phyloP scores from a whole-genome alignment of 2,329 filamentous ascomycete species.

The Colletotrichum liriopes region DNA sequence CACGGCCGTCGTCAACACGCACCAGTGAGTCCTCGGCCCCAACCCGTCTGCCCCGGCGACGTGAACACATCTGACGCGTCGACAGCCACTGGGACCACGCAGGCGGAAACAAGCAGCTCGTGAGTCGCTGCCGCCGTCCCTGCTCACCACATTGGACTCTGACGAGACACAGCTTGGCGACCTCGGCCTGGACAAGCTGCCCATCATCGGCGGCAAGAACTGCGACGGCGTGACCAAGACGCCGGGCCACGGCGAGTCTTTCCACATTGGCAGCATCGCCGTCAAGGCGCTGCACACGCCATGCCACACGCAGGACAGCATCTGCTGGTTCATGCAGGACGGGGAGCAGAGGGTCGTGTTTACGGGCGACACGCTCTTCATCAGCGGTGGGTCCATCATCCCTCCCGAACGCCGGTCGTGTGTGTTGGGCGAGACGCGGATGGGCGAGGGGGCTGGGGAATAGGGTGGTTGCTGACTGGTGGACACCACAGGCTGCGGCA shows the following conservation, averaged over 20 bases:
- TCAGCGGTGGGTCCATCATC: conserved; percentile 75
- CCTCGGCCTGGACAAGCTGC: conserved; percentile 73
- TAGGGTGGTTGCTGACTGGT: background rate
- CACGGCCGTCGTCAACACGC: conserved; percentile 93
- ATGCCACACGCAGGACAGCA: conserved; percentile 98
- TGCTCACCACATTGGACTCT: background rate
- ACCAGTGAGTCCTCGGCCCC: conserved; percentile 82
- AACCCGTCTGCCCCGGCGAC: background rate
- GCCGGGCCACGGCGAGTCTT: conserved; percentile 81
- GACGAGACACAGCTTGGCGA: conserved; percentile 52
- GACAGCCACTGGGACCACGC: conserved; percentile 92
- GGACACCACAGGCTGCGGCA: conserved; percentile 80
- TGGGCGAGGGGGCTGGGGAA: background rate
- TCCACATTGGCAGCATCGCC: conserved; percentile 86
- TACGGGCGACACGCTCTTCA: conserved; percentile 96
- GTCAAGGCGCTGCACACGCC: conserved; percentile 94
- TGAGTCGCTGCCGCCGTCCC: conserved; percentile 56
- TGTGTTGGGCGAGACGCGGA: background rate
- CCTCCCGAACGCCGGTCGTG: background rate
- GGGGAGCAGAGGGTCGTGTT: conserved; percentile 84
- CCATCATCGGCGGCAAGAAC: conserved; percentile 90
- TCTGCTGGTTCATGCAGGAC: conserved; percentile 94
- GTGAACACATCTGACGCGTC: background rate
- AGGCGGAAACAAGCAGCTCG: conserved; percentile 89
- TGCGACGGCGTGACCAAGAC: conserved; percentile 86